Evolutionary conservation across 495 filamentous ascomycete species (phyloP).

Genomic region (Aspergillus asperescens): DNA sequence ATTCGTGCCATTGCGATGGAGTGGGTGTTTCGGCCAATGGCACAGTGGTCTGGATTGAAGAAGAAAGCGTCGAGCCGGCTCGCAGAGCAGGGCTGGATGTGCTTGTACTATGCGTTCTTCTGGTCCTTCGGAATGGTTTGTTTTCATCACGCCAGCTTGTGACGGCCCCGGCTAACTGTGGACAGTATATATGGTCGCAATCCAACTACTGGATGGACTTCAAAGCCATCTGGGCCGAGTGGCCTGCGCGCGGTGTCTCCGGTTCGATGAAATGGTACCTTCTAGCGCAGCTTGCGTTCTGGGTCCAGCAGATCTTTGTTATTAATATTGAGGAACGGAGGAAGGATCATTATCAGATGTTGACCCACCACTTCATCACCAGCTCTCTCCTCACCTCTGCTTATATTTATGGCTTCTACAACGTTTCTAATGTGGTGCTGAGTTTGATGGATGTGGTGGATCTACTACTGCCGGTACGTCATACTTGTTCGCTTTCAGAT

Average conservation of each 20-base stretch:
- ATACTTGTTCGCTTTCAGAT: background rate
- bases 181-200: conserved; percentile 72
- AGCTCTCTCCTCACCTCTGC: conserved; percentile 73
- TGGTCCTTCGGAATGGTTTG: conserved; percentile 83
- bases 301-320: conserved; percentile 89
- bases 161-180: conserved; percentile 5
- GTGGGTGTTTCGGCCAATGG: conserved; percentile 74
- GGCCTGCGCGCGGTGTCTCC: conserved; percentile 67
- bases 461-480: conserved; percentile 68
- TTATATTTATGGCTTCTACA: conserved; percentile 64
- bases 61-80: conserved; percentile 72
- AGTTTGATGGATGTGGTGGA: conserved; percentile 94
- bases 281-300: conserved; percentile 85
- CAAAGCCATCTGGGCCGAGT: conserved; percentile 72
- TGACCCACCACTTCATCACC: conserved; percentile 82
- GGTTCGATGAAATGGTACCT: conserved; percentile 86
- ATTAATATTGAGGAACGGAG: conserved; percentile 89
- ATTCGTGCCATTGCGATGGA: conserved; percentile 82
- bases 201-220: conserved; percentile 77
- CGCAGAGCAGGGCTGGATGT: conserved; percentile 88
- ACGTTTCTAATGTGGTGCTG: conserved; percentile 80
- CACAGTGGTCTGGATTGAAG: conserved; percentile 60
- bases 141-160: conserved; percentile 15
- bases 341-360: conserved; percentile 94
- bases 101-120: conserved; percentile 71